Conservation (phyloP, 345 rosid species). For the Sonneratia alba region DNA sequence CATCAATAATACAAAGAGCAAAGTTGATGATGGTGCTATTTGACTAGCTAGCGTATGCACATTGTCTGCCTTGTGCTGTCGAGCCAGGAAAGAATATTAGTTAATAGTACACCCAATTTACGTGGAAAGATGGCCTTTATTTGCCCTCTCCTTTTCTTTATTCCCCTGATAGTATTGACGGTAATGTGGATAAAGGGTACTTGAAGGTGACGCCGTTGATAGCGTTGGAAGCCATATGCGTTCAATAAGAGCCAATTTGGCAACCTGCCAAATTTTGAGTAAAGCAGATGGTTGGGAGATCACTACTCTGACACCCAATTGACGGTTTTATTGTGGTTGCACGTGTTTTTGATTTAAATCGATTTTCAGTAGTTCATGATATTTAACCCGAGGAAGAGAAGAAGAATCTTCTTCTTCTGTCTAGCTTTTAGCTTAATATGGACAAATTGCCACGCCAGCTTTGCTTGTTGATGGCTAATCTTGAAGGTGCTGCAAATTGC, state of each 20-base stretch:
- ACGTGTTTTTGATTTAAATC: too few species aligned
- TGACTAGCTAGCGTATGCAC: not conserved
- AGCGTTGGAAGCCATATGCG: not conserved
- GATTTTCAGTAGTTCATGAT: too few species aligned
- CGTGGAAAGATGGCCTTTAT: not conserved
- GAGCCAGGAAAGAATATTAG: not conserved
- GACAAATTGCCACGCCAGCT: not conserved
- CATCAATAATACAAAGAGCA: not conserved
- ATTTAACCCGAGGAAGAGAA: not conserved
- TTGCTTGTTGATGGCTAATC: not conserved
- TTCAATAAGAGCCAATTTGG: too few species aligned
- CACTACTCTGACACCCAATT: too few species aligned
- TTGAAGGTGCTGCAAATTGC: not conserved
- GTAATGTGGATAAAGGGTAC: not conserved
- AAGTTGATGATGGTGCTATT: not conserved
- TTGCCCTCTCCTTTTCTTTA: not conserved
- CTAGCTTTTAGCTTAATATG: not conserved
- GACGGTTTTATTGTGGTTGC: too few species aligned
- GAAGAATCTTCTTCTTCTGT: not conserved
- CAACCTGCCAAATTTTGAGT: not conserved
- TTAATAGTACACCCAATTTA: not conserved
- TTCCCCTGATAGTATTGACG: not conserved
- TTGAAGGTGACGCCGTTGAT: constrained; percentile 8
- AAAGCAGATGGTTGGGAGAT: too few species aligned
- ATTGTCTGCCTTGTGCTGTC: not conserved